phyloP scores from a whole-genome alignment of 768 basidiomycete species.

The Hydnum rufescens region DNA sequence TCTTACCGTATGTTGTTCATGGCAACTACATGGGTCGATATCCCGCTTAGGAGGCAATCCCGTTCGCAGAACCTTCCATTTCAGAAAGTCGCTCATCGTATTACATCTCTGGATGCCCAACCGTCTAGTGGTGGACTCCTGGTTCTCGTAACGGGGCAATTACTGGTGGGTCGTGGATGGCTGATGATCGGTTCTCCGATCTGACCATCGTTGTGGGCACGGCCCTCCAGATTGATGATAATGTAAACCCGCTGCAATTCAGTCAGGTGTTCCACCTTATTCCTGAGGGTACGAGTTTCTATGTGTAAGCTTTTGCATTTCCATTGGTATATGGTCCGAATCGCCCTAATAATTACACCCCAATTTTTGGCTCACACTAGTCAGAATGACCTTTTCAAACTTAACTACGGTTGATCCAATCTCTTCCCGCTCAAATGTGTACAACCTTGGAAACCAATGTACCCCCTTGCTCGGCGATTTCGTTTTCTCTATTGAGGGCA shows the following conservation, averaged over 20 bases:
- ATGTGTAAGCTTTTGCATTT: constrained; percentile 42
- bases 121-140: constrained; percentile 52
- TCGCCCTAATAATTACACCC: constrained; percentile 6
- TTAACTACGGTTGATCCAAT: constrained; percentile 36
- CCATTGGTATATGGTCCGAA: not conserved
- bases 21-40: no score
- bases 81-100: constrained; percentile 55
- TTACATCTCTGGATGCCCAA: constrained; percentile 74
- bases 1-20: constrained; percentile 45
- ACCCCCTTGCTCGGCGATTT: no score
- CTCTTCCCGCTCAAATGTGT: no score
- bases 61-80: constrained; percentile 52
- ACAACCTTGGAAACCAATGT: no score
- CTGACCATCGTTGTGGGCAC: not conserved
- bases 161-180: constrained; percentile 32
- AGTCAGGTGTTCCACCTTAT: constrained; percentile 88
- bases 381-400: constrained; percentile 81
- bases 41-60: no score
- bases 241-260: constrained; percentile 62
- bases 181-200: not conserved
- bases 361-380: no score
- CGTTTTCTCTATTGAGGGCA: no score
- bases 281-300: constrained; percentile 54
- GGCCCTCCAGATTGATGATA: constrained; percentile 53
- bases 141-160: constrained; percentile 76